phyloP scores from a whole-genome alignment of 2,329 filamentous ascomycete species.

The Calonectria pseudoturangicola region DNA sequence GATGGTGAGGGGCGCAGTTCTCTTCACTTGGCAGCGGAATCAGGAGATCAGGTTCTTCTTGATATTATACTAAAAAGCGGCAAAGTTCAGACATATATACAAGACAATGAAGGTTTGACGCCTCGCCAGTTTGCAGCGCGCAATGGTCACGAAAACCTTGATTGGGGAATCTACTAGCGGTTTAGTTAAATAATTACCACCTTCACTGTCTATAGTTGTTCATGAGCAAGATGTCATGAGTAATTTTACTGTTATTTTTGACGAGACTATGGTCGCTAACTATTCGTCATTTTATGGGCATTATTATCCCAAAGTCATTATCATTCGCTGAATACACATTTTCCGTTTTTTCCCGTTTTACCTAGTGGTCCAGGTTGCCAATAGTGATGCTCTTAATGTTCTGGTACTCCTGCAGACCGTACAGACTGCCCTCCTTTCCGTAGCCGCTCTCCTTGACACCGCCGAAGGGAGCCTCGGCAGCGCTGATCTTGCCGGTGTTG shows the following conservation, averaged over 20 bases:
- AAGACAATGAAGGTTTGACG: not conserved
- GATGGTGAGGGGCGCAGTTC: constrained; percentile 1
- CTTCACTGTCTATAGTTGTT: too few species aligned
- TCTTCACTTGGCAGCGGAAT: constrained; percentile 8
- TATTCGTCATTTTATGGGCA: constrained; percentile 39
- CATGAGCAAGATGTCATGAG: too few species aligned
- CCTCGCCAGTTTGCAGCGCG: not conserved
- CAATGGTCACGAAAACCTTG: not conserved
- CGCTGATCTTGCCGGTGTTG: constrained; percentile 59
- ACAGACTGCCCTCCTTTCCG: constrained; percentile 65
- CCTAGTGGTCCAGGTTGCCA: constrained; percentile 53
- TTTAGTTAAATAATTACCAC: too few species aligned
- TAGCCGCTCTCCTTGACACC: constrained; percentile 61
- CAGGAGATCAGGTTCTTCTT: not conserved
- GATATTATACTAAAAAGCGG: constrained; percentile 8
- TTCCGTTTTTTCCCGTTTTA: constrained; percentile 32
- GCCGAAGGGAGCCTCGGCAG: constrained; percentile 59
- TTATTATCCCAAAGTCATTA: constrained; percentile 51
- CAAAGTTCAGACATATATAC: not conserved
- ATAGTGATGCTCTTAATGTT: constrained; percentile 67
- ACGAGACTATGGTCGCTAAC: constrained; percentile 26
- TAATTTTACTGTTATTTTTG: constrained; percentile 37
- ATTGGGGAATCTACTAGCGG: not conserved
- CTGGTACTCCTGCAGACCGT: constrained; percentile 67
- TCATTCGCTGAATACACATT: constrained; percentile 51